Evolutionary conservation across 2,329 filamentous ascomycete genomes (phyloP).

Genomic region (Biscogniauxia sp.): DNA sequence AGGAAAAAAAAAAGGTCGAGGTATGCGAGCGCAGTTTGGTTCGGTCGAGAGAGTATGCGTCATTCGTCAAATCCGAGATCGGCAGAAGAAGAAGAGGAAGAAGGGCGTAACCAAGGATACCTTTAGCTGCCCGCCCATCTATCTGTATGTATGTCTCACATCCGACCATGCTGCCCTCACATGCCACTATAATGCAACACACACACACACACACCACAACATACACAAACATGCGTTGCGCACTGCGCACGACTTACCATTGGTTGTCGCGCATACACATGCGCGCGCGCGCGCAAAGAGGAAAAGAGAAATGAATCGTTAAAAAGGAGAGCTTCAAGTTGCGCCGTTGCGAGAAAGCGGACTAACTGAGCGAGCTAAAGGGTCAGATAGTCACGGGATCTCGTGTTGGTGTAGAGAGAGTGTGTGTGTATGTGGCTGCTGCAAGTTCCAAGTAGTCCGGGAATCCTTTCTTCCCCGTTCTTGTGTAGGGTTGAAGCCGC

Average conservation of each 20-base stretch:
- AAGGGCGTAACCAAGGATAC: not conserved
- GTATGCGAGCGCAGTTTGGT: constrained; percentile 12
- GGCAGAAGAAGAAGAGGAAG: not conserved
- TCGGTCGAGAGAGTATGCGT: not conserved
- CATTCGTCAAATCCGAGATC: not conserved
- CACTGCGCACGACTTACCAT: not conserved
- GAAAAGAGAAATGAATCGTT: not conserved
- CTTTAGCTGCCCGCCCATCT: too few species aligned
- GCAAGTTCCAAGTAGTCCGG: not conserved
- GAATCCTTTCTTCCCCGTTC: too few species aligned
- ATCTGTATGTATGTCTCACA: not conserved
- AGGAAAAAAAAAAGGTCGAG: constrained; percentile 13
- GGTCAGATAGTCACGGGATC: not conserved
- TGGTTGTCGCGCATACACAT: not conserved
- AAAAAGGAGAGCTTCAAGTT: not conserved
- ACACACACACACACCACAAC: not conserved
- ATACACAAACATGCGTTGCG: too few species aligned
- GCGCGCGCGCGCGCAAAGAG: too few species aligned
- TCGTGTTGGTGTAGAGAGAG: not conserved
- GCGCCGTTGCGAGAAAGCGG: not conserved
- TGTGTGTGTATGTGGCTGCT: not conserved
- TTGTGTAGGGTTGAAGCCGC: too few species aligned
- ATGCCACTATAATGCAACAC: not conserved
- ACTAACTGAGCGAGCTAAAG: not conserved
- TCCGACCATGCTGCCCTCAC: not conserved